These are phyloP conservation scores for Pestalotiopsis sp. DNA, from an alignment of 2,329 filamentous ascomycete species.

Conservation along the genomic window DNA sequence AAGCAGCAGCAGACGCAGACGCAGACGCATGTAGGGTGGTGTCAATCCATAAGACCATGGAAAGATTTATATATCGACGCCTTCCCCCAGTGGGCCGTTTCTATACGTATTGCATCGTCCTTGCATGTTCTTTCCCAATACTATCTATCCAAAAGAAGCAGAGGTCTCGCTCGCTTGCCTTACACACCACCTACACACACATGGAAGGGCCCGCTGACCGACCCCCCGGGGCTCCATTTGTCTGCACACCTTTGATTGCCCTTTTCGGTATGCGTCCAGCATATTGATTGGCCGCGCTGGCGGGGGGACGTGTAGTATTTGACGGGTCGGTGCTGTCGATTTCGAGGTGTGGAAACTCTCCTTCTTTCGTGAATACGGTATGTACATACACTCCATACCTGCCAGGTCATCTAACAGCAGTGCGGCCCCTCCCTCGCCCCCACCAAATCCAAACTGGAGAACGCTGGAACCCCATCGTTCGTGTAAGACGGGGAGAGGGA, in stretches of 20 bases:
- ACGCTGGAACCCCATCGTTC: no score
- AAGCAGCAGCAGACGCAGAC: no score
- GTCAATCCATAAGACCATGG: not conserved
- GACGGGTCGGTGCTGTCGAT: not conserved
- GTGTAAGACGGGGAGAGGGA: no score
- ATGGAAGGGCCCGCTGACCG: not conserved
- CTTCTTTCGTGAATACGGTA: no score
- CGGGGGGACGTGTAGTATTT: not conserved
- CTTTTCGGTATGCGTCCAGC: not conserved
- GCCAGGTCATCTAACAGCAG: no score
- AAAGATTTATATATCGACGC: not conserved
- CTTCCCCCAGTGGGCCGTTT: not conserved
- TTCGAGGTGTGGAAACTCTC: no score
- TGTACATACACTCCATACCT: no score
- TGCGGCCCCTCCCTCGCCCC: no score
- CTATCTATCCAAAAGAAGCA: no score
- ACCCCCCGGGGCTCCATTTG: not conserved
- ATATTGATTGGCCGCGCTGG: slow-evolving; percentile 5
- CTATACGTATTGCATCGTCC: not conserved
- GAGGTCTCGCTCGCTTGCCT: no score
- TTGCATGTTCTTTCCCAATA: not conserved
- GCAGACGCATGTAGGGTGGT: not conserved
- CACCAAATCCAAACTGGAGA: no score
- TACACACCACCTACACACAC: not conserved
- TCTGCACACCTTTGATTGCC: not conserved